Conservation (phyloP, 768 basidiomycete genomes). For the Lentinus brumalis region DNA sequence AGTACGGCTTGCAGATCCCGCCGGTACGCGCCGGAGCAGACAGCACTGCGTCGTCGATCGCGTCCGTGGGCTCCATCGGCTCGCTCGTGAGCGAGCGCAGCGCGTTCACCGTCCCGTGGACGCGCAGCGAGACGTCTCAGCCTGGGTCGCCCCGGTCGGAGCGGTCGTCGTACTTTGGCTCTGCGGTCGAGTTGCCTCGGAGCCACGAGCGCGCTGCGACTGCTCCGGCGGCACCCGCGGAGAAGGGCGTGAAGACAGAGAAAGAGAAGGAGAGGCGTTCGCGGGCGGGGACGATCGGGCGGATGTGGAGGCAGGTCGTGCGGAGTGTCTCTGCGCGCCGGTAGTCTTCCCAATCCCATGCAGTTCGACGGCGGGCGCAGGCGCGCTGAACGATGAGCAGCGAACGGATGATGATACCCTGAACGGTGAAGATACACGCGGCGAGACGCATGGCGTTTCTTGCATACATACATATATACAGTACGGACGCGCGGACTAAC, state of each 20-base stretch:
- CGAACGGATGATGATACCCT: too few relatives aligned
- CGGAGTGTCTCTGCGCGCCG: conserved; percentile 17
- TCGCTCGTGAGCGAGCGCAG: background rate
- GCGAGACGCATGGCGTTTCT: too few relatives aligned
- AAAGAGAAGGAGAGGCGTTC: background rate
- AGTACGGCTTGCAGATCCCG: background rate
- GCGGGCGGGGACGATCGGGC: conserved; percentile 14
- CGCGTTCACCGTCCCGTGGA: background rate
- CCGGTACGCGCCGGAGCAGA: background rate
- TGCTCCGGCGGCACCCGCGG: background rate
- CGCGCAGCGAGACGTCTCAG: background rate
- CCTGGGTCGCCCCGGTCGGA: background rate
- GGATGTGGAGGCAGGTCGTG: conserved; percentile 25
- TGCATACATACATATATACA: too few relatives aligned
- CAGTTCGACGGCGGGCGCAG: background rate
- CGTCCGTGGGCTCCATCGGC: background rate
- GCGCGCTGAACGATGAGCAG: background rate
- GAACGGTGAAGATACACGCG: too few relatives aligned
- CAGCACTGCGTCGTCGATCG: background rate
- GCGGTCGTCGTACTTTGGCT: background rate
- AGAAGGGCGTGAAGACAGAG: background rate
- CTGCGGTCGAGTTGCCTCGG: background rate
- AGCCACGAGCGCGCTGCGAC: background rate
- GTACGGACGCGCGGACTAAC: too few relatives aligned
- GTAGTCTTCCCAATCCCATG: background rate